These are phyloP conservation scores for Globisporangium abappressorium DNA, from an alignment of 352 stramenopile species.

Conservation along the genomic window DNA sequence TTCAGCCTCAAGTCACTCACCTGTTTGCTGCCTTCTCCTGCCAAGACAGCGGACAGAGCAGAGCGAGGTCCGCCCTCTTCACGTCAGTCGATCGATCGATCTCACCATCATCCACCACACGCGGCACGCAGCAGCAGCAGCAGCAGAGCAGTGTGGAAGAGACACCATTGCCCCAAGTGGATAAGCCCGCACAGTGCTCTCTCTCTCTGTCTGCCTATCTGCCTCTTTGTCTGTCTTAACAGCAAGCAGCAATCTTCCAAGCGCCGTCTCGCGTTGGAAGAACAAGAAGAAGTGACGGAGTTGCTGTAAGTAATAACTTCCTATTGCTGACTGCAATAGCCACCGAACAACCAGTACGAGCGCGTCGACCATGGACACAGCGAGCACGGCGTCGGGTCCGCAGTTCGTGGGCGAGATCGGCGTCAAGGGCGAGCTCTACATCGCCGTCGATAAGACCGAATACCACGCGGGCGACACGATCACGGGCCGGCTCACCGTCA, in stretches of 20 bases:
- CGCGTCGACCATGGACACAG: slow-evolving; percentile 13
- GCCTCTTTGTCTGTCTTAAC: not conserved
- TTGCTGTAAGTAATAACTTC: not conserved
- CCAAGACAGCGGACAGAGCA: not conserved
- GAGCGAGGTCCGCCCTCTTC: slow-evolving; percentile 1
- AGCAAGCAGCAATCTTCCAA: not conserved
- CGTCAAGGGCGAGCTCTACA: slow-evolving; percentile 59
- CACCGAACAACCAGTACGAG: not conserved
- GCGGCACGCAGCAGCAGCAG: not conserved
- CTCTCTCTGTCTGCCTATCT: not conserved
- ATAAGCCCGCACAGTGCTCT: not conserved
- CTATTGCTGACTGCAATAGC: not conserved
- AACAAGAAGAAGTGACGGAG: not conserved
- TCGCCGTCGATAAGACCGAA: slow-evolving; percentile 56
- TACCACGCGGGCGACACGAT: slow-evolving; percentile 57
- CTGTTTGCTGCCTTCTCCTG: not conserved
- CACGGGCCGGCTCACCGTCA: slow-evolving; percentile 49
- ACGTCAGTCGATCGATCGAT: not conserved
- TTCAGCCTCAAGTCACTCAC: not conserved
- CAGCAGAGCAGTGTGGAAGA: not conserved
- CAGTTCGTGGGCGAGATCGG: slow-evolving; percentile 57
- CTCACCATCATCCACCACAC: not conserved
- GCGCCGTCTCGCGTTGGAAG: not conserved
- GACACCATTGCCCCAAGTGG: not conserved
- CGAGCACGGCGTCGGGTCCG: slow-evolving; percentile 15